Evolutionary conservation across 192 early-diverging fungal genomes (phyloP), one percentile per base, ranked within the genome.

Genomic region (Piromyces sp.): DNA sequence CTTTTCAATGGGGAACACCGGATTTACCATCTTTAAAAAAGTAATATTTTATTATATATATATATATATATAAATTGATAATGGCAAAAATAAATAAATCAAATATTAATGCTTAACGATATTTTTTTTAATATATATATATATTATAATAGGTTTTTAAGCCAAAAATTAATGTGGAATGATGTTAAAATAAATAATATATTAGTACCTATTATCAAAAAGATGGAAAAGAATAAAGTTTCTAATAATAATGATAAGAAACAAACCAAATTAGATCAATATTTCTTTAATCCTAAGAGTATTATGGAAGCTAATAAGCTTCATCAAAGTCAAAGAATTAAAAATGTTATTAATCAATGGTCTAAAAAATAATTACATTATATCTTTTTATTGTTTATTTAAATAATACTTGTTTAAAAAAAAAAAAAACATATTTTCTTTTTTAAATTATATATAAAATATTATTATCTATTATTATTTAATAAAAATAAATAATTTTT

Each of bases 1-100:
- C 85, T 78, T 94, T 95, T 83, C 79, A 87, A 82, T 96, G 94
- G 94, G 94, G 92, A 0, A 83, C 87, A 30, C 93, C 94, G 29
- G 87, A 95, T 81, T 29, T 93, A n/a, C 89, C 94, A 84, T 87
- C 83, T 3, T 81, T 96, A 30, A 87, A 92, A 22, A 86, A 87
- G 3, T 51, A 51, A 51, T 13, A 36, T 36, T 7, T 36, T 36
- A 36, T 7, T 36, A 36, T 7, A 38, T 14, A 1, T 14, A 14
- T 14, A 38, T 38, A 38, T 38, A 38, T 38, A 38, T 38, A 38
- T 13, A 13, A 38, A 38, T 38, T n/a, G n/a, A n/a, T n/a, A n/a
- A n/a, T n/a, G n/a, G n/a, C n/a, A n/a, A n/a, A n/a, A n/a, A 38
- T 14, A 14, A 38, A 38, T 38, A 38, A 38, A 14, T 14, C 6